Conservation (phyloP, 1,284 basidiomycete genomes). For the Lentinula novae-zelandiae region DNA sequence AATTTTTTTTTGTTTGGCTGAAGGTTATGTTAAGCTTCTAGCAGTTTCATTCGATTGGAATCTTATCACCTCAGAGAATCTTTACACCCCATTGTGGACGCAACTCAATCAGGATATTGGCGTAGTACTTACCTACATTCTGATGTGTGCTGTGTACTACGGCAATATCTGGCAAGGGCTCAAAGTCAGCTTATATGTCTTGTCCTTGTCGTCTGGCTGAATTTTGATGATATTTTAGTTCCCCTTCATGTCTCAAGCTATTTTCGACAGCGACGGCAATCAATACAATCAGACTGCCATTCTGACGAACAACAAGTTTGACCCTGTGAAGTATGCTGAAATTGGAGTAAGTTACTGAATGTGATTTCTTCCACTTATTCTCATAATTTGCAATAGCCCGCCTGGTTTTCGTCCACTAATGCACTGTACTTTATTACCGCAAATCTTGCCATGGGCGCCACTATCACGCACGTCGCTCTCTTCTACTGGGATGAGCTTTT, state of each 20-base stretch:
- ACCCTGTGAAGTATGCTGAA: slow-evolving; percentile 14
- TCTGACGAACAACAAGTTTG: slow-evolving; percentile 16
- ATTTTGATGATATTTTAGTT: background rate
- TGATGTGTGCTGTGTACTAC: slow-evolving; percentile 17
- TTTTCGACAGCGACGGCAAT: slow-evolving; percentile 8
- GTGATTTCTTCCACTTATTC: background rate
- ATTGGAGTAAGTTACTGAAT: slow-evolving; percentile 13
- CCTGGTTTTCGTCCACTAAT: slow-evolving; percentile 17
- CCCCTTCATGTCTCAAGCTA: slow-evolving; percentile 16
- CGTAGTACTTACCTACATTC: slow-evolving; percentile 12
- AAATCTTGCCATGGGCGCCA: slow-evolving; percentile 15
- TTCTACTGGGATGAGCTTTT: slow-evolving; percentile 11
- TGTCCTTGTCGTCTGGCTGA: background rate
- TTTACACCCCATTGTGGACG: slow-evolving; percentile 12
- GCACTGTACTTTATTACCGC: slow-evolving; percentile 9
- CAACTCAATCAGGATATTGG: slow-evolving; percentile 14
- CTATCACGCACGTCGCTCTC: slow-evolving; percentile 15
- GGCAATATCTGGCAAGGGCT: slow-evolving; percentile 18
- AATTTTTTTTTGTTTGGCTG: background rate
- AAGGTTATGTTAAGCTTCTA: background rate
- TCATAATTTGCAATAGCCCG: slow-evolving; percentile 6
- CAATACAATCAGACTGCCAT: slow-evolving; percentile 12
- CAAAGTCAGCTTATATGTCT: background rate
- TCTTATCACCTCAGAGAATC: slow-evolving; percentile 12
- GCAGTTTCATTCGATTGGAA: slow-evolving; percentile 13